These are phyloP conservation scores for Pythium biforme DNA, from an alignment of 352 stramenopile species.

Conservation along the genomic window DNA sequence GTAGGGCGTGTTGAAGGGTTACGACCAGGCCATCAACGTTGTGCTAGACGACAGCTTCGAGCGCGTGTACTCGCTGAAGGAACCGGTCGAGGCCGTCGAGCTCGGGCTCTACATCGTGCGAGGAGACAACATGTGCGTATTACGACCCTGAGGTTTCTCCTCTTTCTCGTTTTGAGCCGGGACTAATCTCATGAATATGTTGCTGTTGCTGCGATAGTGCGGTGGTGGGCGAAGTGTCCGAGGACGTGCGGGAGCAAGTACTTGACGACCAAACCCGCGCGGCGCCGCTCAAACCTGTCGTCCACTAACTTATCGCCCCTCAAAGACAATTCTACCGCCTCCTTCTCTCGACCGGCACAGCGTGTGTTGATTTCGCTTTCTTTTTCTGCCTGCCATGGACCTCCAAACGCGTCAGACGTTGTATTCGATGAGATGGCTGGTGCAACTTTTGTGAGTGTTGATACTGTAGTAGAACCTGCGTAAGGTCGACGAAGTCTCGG, in stretches of 20 bases:
- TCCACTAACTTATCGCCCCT: conserved; percentile 85
- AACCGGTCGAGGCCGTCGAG: conserved; percentile 87
- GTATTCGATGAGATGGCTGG: too few relatives aligned
- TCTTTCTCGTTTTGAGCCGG: background rate
- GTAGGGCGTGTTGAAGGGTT: conserved; percentile 87
- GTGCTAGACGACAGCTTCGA: conserved; percentile 93
- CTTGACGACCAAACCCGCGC: conserved; percentile 88
- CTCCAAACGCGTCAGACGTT: too few relatives aligned
- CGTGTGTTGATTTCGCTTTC: too few relatives aligned
- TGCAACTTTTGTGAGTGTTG: too few relatives aligned
- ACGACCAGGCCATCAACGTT: conserved; percentile 93
- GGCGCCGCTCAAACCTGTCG: conserved; percentile 88
- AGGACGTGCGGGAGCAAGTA: conserved; percentile 87
- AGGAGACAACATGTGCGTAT: conserved; percentile 91
- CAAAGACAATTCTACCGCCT: too few relatives aligned
- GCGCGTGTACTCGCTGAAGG: conserved; percentile 90
- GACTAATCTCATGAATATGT: too few relatives aligned
- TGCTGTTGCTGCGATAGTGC: conserved; percentile 53
- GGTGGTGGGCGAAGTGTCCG: conserved; percentile 83
- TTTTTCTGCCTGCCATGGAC: too few relatives aligned
- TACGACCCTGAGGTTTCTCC: too few relatives aligned
- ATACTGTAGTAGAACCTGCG: too few relatives aligned
- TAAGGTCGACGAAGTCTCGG: too few relatives aligned
- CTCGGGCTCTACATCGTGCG: conserved; percentile 93
- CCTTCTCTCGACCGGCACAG: too few relatives aligned